phyloP scores from a whole-genome alignment of 176 grass and related monocot genomes.

The Oryza glaberrima region DNA sequence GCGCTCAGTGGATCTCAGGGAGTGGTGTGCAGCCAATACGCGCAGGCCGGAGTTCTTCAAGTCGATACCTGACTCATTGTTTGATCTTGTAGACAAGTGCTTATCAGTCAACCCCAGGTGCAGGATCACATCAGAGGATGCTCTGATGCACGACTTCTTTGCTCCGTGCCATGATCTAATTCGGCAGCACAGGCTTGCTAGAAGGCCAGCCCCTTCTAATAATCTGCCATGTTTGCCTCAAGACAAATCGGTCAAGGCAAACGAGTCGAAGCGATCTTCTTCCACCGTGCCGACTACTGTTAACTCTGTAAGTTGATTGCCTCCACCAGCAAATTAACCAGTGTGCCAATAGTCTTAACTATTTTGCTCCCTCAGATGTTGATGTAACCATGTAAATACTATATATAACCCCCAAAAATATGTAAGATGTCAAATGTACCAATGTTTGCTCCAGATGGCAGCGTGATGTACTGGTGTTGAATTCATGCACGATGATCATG shows the following conservation, averaged over 20 bases:
- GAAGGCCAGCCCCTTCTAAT: conserved; percentile 36
- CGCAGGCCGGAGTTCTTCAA: conserved; percentile 65
- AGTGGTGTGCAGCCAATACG: conserved; percentile 72
- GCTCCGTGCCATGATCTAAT: conserved; percentile 50
- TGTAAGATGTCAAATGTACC: background rate
- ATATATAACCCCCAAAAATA: background rate
- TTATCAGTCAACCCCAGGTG: conserved; percentile 85
- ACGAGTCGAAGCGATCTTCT: conserved; percentile 14
- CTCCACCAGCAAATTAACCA: conserved; percentile 12
- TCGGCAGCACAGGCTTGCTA: conserved; percentile 43
- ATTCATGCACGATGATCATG: background rate
- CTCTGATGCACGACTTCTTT: conserved; percentile 74
- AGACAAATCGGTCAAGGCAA: background rate
- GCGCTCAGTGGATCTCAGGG: conserved; percentile 57
- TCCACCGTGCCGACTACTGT: background rate
- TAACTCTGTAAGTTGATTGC: background rate
- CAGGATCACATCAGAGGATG: conserved; percentile 80
- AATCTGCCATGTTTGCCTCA: conserved; percentile 32
- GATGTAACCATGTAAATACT: conserved; percentile 40
- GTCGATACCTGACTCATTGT: conserved; percentile 61
- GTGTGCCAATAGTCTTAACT: background rate
- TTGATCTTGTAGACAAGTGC: conserved; percentile 84
- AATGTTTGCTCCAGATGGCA: background rate
- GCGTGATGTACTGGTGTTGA: background rate
- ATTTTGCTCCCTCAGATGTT: background rate